Conservation (phyloP, 192 early-diverging fungal genomes). For the Geosiphon pyriformis region DNA sequence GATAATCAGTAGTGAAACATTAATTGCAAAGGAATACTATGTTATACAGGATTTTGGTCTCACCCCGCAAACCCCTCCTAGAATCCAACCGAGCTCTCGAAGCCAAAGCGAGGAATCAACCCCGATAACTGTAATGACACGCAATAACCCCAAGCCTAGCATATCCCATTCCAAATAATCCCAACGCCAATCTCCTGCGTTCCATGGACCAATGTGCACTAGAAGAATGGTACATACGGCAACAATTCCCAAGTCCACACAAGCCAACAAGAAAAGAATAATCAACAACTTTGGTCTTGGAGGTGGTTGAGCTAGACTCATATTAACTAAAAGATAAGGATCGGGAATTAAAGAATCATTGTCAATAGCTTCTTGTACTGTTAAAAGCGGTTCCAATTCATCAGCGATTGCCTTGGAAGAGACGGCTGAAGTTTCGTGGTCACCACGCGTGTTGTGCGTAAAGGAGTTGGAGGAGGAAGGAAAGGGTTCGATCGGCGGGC, state of each 20-base stretch:
- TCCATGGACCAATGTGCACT: background rate
- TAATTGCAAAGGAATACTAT: background rate
- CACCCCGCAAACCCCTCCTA: slow-evolving; percentile 12
- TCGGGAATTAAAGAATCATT: background rate
- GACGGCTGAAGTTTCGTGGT: background rate
- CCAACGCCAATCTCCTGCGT: background rate
- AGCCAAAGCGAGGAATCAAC: slow-evolving; percentile 1
- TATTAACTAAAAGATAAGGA: background rate
- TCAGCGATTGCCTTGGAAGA: background rate
- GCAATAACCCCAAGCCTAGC: slow-evolving; percentile 4
- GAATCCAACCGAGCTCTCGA: slow-evolving; percentile 10
- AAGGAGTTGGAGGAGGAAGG: background rate
- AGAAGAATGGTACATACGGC: background rate
- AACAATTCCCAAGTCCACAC: background rate
- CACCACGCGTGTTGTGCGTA: background rate
- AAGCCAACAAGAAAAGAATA: background rate
- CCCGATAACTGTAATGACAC: background rate
- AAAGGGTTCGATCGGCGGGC: too few relatives aligned
- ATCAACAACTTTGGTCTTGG: background rate
- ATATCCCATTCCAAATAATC: slow-evolving; percentile 2
- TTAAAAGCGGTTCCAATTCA: background rate
- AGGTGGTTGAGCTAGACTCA: background rate
- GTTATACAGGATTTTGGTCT: background rate
- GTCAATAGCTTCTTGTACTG: background rate
- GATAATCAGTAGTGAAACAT: background rate